phyloP scores from a whole-genome alignment of 2,329 filamentous ascomycete species.

The Passalora sequoiae region DNA sequence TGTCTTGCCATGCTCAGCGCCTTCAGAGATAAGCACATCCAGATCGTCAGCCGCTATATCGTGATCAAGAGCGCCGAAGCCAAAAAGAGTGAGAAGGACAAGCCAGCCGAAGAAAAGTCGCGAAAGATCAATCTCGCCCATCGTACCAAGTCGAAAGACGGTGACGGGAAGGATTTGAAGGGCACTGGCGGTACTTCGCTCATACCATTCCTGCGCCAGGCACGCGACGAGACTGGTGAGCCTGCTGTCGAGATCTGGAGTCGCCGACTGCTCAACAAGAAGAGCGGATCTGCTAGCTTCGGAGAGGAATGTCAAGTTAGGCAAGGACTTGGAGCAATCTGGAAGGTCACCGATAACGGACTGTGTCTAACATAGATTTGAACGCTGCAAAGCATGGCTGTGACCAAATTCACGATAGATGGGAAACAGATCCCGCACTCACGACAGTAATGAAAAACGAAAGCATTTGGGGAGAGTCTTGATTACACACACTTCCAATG shows the following conservation, averaged over 20 bases:
- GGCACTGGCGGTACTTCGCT: slow-evolving; percentile 91
- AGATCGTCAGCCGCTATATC: slow-evolving; percentile 93
- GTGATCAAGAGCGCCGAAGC: slow-evolving; percentile 78
- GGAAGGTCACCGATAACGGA: slow-evolving; percentile 78
- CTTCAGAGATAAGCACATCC: slow-evolving; percentile 90
- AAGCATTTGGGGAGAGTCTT: too few species aligned
- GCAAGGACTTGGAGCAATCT: slow-evolving; percentile 73
- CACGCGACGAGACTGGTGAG: slow-evolving; percentile 90
- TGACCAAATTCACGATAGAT: neutral
- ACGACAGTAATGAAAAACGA: slow-evolving; percentile 1
- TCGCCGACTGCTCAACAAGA: slow-evolving; percentile 52
- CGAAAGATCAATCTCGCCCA: slow-evolving; percentile 35
- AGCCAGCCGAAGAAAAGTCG: slow-evolving; percentile 38
- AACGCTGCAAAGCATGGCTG: slow-evolving; percentile 14
- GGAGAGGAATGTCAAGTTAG: slow-evolving; percentile 14
- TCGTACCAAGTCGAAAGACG: slow-evolving; percentile 24
- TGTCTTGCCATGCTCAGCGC: slow-evolving; percentile 73
- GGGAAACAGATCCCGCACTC: neutral
- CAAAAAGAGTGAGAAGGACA: slow-evolving; percentile 29
- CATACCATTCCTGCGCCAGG: slow-evolving; percentile 95
- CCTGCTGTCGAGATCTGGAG: slow-evolving; percentile 71
- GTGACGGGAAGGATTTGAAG: slow-evolving; percentile 60
- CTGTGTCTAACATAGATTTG: slow-evolving; percentile 35
- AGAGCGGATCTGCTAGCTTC: slow-evolving; percentile 19
- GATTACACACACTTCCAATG: too few species aligned